These are phyloP conservation scores for Fraxinus excelsior DNA, from an alignment of 257 asterid species.

Conservation along the genomic window DNA sequence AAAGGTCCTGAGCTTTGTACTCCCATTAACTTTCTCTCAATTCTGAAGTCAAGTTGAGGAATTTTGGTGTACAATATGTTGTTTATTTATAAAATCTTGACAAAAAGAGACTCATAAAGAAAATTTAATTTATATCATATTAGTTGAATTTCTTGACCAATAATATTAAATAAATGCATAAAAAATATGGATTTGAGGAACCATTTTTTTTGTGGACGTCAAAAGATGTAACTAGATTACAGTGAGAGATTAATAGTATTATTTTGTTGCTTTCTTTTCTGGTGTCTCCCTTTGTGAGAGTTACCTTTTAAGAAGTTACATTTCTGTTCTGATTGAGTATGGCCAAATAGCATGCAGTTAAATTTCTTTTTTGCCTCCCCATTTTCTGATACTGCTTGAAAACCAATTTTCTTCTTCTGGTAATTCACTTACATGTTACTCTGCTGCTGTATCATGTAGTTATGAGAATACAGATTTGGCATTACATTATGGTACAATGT, in stretches of 20 bases:
- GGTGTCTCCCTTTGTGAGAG: background rate
- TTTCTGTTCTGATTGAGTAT: background rate
- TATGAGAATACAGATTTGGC: slow-evolving; percentile 85
- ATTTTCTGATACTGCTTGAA: background rate
- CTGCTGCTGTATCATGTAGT: slow-evolving; percentile 40
- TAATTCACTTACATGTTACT: slow-evolving; percentile 26
- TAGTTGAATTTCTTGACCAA: background rate
- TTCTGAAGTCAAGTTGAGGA: background rate
- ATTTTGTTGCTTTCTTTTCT: background rate
- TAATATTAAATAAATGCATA: background rate
- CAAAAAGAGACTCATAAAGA: background rate
- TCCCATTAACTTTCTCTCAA: background rate
- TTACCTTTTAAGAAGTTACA: background rate
- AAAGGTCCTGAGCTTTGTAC: background rate
- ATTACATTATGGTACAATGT: slow-evolving; percentile 92
- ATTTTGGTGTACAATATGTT: background rate
- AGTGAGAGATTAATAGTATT: background rate
- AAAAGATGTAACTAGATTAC: background rate
- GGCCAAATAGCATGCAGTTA: background rate
- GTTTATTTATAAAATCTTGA: slow-evolving; percentile 1
- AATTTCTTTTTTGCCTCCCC: background rate
- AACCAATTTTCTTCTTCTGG: background rate
- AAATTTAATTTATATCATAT: background rate
- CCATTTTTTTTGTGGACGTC: background rate
- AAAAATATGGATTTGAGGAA: slow-evolving; percentile 9